These are phyloP conservation scores for Ustilago xerochloae DNA, from an alignment of 1,284 basidiomycete species.

Conservation along the genomic window DNA sequence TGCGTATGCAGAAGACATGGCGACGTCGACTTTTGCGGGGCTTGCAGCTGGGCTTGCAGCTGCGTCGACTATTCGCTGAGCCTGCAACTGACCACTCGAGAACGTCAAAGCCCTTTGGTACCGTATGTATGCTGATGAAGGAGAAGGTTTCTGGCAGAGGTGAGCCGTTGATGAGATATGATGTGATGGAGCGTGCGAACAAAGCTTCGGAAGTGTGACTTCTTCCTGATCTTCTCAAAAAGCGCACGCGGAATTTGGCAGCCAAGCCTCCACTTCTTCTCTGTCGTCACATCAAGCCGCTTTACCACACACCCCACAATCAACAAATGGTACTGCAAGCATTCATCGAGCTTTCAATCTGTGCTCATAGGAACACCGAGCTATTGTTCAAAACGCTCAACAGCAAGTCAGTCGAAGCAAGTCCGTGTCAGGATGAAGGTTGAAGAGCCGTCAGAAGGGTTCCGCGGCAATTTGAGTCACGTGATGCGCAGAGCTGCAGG, in stretches of 20 bases:
- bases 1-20: constrained; percentile 47
- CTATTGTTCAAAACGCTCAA: no score
- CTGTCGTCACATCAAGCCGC: constrained; percentile 1
- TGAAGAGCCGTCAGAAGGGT: background rate
- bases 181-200: constrained; percentile 5
- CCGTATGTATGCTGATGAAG: background rate
- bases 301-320: background rate
- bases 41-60: no score
- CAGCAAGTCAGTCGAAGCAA: no score
- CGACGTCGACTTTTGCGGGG: no score
- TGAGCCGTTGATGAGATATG: background rate
- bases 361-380: no score
- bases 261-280: constrained; percentile 22
- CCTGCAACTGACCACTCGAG: background rate
- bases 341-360: no score
- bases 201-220: constrained; percentile 2
- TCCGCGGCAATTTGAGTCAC: constrained; percentile 1
- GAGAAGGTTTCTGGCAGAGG: background rate
- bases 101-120: background rate
- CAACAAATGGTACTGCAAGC: no score
- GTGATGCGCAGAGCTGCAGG: constrained; percentile 25
- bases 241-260: background rate
- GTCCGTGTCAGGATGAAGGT: no score
- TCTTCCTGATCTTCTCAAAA: no score
- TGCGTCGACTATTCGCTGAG: no score